Percentiles rank a stretch among this genome's conserved stretches.
Evolutionary conservation across 106 monocot genomes (phyloP).

Genomic region (Chionographis japonica): DNA sequence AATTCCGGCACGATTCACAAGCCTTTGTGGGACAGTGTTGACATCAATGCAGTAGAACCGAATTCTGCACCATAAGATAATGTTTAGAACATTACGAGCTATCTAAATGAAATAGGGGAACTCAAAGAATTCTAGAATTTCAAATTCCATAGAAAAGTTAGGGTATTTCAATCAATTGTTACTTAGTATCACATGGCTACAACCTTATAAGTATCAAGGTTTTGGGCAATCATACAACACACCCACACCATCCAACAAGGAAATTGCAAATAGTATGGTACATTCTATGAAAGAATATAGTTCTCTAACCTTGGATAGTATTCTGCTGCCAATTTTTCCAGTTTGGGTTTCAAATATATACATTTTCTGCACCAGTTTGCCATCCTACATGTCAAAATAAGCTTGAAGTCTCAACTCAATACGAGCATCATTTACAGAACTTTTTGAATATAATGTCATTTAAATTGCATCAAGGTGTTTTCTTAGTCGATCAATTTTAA

Average conservation of each 20-base stretch:
- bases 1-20: constrained; percentile 84
- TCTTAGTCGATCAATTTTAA: neutral
- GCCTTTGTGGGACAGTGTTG: constrained; percentile 72
- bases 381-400: constrained; percentile 50
- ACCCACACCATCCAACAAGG: neutral
- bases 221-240: neutral
- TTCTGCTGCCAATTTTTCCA: constrained; percentile 84
- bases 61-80: constrained; percentile 43
- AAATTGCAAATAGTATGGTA: neutral
- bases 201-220: no score
- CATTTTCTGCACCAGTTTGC: constrained; percentile 99
- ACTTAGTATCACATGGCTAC: no score
- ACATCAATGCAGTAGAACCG: constrained; percentile 85
- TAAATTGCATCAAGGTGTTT: neutral
- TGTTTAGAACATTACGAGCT: neutral
- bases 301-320: constrained; percentile 81
- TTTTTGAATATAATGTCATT: neutral
- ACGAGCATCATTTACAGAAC: neutral
- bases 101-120: neutral
- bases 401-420: neutral
- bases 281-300: neutral
- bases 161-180: no score
- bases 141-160: no score
- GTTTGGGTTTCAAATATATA: constrained; percentile 96
- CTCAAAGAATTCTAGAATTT: no score